phyloP scores from a whole-genome alignment of 768 basidiomycete genomes.

The Panaeolus cyanescens region DNA sequence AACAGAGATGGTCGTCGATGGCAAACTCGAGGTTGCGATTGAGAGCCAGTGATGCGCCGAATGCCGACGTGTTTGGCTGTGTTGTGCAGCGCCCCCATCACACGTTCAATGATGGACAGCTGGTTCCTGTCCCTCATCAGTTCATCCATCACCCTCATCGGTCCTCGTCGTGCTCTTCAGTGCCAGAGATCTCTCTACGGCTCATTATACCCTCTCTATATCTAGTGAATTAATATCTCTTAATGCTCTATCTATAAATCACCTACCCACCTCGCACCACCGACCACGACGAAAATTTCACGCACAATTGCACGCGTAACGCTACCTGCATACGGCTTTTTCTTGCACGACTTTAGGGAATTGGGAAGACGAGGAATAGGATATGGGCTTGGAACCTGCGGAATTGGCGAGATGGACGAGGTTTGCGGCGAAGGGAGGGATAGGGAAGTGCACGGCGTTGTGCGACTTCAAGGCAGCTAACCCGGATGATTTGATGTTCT shows the following conservation, averaged over 20 bases:
- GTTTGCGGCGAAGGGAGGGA: constrained; percentile 84
- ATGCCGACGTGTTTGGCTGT: not conserved
- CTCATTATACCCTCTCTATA: not conserved
- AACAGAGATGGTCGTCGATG: no score
- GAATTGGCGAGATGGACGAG: constrained; percentile 82
- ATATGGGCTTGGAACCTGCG: constrained; percentile 60
- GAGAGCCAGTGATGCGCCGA: not conserved
- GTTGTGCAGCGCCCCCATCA: not conserved
- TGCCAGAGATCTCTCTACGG: not conserved
- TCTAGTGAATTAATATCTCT: not conserved
- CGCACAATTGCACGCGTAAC: not conserved
- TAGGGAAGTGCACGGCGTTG: constrained; percentile 75
- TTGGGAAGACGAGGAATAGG: not conserved
- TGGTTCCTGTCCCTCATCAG: not conserved
- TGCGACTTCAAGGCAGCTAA: constrained; percentile 77
- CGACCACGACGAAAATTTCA: not conserved
- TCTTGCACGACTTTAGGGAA: not conserved
- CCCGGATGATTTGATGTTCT: constrained; percentile 82
- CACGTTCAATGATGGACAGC: not conserved
- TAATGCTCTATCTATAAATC: not conserved
- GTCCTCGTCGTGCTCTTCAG: not conserved
- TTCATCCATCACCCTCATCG: not conserved
- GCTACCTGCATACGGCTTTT: not conserved
- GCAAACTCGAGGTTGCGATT: no score
- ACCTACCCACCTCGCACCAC: not conserved